phyloP scores from a whole-genome alignment of 2,329 filamentous ascomycete genomes.

The Botrytis galanthina region DNA sequence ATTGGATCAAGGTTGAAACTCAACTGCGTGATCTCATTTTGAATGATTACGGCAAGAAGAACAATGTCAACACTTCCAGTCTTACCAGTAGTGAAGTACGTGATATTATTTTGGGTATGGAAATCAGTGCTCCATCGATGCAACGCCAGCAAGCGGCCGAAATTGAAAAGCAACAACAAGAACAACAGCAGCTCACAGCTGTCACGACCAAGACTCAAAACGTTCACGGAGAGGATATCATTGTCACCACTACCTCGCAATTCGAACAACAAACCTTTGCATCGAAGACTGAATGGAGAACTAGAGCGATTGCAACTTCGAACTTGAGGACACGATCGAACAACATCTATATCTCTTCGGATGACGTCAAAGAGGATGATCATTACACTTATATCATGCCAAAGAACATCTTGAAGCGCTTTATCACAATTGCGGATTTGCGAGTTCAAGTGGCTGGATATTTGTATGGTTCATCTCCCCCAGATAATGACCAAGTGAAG shows the following conservation, averaged over 20 bases:
- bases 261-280: constrained; percentile 98
- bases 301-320: constrained; percentile 90
- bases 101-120: constrained; percentile 99
- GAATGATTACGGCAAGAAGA: constrained; percentile 99
- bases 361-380: constrained; percentile 86
- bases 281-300: constrained; percentile 98
- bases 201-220: constrained; percentile 99
- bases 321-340: constrained; percentile 92
- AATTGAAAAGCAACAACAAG: constrained; percentile 98
- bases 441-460: constrained; percentile 96
- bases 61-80: constrained; percentile 98
- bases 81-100: constrained; percentile 95
- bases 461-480: constrained; percentile 86
- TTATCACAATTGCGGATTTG: constrained; percentile 95
- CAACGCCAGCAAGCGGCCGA: constrained; percentile 97
- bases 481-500: constrained; percentile 95
- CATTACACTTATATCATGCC: constrained; percentile 96
- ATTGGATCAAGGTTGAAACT: constrained; percentile 99
- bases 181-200: constrained; percentile 92
- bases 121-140: constrained; percentile 96
- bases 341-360: constrained; percentile 97
- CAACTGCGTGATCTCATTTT: constrained; percentile 92
- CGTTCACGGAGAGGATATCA: constrained; percentile 93
- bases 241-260: constrained; percentile 95
- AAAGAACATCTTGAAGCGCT: constrained; percentile 96